Evolutionary conservation across 495 filamentous ascomycete species (phyloP).

Genomic region (Thozetella sp.): DNA sequence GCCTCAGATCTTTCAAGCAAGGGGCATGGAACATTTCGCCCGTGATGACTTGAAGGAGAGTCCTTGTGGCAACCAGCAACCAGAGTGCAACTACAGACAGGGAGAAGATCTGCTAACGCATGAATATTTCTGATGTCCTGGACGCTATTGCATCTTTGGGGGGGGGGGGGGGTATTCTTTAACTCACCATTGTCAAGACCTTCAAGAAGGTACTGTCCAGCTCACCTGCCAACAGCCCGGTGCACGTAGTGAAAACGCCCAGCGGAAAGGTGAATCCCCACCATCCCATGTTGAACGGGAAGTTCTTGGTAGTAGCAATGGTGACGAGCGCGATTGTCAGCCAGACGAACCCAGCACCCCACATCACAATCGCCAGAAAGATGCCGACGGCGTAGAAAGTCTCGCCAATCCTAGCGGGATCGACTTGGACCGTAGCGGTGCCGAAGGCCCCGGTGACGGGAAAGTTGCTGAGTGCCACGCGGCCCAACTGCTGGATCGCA

Average conservation of each 20-base stretch:
- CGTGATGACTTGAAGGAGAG: conserved; percentile 38
- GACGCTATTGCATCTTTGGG: neutral
- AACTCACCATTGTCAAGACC: conserved; percentile 52
- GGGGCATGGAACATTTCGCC: conserved; percentile 54
- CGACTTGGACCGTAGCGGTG: conserved; percentile 5
- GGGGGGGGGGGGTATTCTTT: conserved; percentile 7
- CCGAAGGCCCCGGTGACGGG: conserved; percentile 48
- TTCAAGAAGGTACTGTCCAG: conserved; percentile 55
- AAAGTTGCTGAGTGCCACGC: conserved; percentile 49
- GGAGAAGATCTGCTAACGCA: conserved; percentile 38
- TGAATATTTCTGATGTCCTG: conserved; percentile 12
- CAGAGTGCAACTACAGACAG: conserved; percentile 50
- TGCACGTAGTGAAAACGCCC: conserved; percentile 55
- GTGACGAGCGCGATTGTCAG: conserved; percentile 56
- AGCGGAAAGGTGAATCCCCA: conserved; percentile 69
- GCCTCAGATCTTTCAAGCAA: conserved; percentile 45
- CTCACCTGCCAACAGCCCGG: conserved; percentile 48
- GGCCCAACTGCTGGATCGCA: conserved; percentile 57
- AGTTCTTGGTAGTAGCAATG: conserved; percentile 38
- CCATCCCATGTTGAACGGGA: conserved; percentile 71
- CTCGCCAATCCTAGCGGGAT: conserved; percentile 36
- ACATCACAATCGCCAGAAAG: conserved; percentile 54
- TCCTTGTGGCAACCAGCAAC: conserved; percentile 48
- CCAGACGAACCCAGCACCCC: conserved; percentile 66
- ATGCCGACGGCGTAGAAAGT: conserved; percentile 57